Base-by-base conservation (phyloP, 2,329 filamentous ascomycete genomes). In the Hypoxylon sp. region DNA sequence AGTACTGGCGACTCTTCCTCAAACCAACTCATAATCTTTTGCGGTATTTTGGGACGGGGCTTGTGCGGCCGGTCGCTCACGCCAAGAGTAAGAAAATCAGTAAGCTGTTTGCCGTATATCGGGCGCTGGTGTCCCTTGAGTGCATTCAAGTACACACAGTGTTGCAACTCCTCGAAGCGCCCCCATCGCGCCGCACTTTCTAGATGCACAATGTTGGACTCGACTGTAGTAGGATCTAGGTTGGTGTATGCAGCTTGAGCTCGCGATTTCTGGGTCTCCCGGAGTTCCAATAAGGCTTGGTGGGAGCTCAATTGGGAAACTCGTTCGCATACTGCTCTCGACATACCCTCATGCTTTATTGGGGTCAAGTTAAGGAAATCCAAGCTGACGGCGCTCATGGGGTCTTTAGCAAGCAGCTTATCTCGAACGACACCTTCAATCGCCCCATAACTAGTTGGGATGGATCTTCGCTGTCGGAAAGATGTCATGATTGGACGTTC, bases 401-500 rank as follows among this genome's bases (percentile, higher is more conserved):
- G 79, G 35, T 83, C 76, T 25, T 82, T 73, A 13, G 79, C 75
- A n/a, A 90, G 73, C 5, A 95, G 70, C 11, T 81, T 81, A 40
- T 79, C 80, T 13, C 88, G 82, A 31, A 97, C 75, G 17, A 90
- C 76, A 2, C 83, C 74, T 57, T 95, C 89, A 21, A 87, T 89
- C 42, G 83, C 77, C 61, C 88, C 86, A 64, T 87, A 97, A 25
- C 88, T 83, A 2, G 88, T 84, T 6, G 86, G 77, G 2, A 91
- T 86, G 2, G 92, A 95, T 57, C 80, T 88, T 17, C 83, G 79
- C 88, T 97, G 96, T 3, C 91, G 90, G 70, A 97, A 96, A 1
- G 94, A 97, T 0, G 93, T 99, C 73, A 96, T 94, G 64, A 99
- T 97, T 1, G 91, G 92, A 11, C 94, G 85, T 51, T 96, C 96